Percentiles rank a stretch among this genome's conserved stretches.
Conservation (phyloP, 2,329 filamentous ascomycete species). For the Raffaelea albimanens region DNA sequence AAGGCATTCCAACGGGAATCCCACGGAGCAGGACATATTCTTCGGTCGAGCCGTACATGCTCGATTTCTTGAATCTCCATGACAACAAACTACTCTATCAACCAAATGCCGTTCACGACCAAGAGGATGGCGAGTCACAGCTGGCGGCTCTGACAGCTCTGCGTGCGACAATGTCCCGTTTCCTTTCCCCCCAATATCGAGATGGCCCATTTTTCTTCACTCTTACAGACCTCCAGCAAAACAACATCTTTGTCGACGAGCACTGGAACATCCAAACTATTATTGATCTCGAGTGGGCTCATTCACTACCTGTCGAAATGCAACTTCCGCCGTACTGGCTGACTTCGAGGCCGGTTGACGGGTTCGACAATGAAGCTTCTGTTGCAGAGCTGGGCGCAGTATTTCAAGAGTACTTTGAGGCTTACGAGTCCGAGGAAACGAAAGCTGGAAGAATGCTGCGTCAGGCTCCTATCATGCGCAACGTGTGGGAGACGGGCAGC, state of each 20-base stretch:
- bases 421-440: too few relatives aligned
- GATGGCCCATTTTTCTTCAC: constrained; percentile 16
- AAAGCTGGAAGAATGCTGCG: too few relatives aligned
- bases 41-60: too few relatives aligned
- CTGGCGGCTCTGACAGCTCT: not conserved
- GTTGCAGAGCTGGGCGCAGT: too few relatives aligned
- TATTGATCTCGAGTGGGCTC: not conserved
- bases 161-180: not conserved
- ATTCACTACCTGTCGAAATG: not conserved
- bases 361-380: not conserved
- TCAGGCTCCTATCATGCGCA: too few relatives aligned
- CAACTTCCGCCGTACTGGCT: not conserved
- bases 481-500: too few relatives aligned
- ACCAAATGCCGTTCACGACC: not conserved
- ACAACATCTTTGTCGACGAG: constrained; percentile 20
- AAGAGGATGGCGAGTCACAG: not conserved
- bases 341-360: not conserved
- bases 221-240: constrained; percentile 19
- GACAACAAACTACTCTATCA: too few relatives aligned
- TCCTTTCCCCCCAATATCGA: not conserved
- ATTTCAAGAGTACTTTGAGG: too few relatives aligned
- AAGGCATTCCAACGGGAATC: too few relatives aligned
- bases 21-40: too few relatives aligned
- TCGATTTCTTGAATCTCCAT: too few relatives aligned
- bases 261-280: not conserved